These are phyloP conservation scores for Penstemon davidsonii DNA, from an alignment of 257 asterid genomes.

Conservation along the genomic window DNA sequence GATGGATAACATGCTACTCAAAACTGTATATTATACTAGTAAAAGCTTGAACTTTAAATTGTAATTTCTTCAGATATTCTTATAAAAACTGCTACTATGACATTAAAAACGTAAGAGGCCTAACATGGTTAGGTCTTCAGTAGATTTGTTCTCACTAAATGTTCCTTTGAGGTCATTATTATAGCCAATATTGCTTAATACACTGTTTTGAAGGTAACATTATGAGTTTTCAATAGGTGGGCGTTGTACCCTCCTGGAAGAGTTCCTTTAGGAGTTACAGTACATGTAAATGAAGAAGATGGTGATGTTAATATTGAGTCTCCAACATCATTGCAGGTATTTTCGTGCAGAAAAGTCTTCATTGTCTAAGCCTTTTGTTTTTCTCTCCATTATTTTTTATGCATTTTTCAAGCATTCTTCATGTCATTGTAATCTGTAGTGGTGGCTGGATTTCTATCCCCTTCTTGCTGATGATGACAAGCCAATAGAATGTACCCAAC, in stretches of 20 bases:
- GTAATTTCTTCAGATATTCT: neutral
- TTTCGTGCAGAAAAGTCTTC: slow-evolving; percentile 22
- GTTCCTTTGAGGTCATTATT: slow-evolving; percentile 8
- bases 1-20: neutral
- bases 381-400: slow-evolving; percentile 6
- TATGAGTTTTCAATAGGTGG: slow-evolving; percentile 64
- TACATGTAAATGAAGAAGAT: slow-evolving; percentile 94
- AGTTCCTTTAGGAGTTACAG: slow-evolving; percentile 95
- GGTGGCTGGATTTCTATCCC: slow-evolving; percentile 99
- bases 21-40: neutral
- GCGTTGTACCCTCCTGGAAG: slow-evolving; percentile 99
- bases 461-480: slow-evolving; percentile 80
- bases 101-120: neutral
- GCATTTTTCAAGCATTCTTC: slow-evolving; percentile 8
- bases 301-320: slow-evolving; percentile 92
- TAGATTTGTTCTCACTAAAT: slow-evolving; percentile 6
- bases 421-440: slow-evolving; percentile 41
- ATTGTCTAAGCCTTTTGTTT: slow-evolving; percentile 5
- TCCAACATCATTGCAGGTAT: slow-evolving; percentile 95
- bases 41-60: neutral
- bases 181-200: slow-evolving; percentile 20
- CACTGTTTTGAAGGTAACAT: slow-evolving; percentile 20
- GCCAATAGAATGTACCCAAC: slow-evolving; percentile 96
- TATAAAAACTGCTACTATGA: neutral
- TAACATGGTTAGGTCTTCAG: neutral